These are phyloP conservation scores for Cantharellus cinnabarinus DNA, from an alignment of 768 basidiomycete species.

Conservation along the genomic window DNA sequence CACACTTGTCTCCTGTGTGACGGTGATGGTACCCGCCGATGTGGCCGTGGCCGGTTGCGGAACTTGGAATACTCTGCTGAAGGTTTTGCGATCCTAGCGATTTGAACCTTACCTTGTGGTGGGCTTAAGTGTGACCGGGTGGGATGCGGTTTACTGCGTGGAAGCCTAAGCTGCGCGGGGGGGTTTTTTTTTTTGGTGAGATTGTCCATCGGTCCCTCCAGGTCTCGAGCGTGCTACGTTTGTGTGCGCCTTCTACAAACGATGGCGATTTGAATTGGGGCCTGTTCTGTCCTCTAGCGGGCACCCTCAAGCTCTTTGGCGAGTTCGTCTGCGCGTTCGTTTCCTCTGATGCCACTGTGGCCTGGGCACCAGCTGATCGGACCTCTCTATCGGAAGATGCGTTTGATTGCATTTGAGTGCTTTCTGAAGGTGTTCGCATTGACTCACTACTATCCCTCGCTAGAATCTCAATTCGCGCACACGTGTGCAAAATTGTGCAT, in stretches of 20 bases:
- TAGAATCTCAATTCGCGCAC: constrained; percentile 3
- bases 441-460: not conserved
- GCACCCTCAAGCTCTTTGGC: constrained; percentile 5
- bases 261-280: too few relatives aligned
- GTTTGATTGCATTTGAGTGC: not conserved
- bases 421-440: constrained; percentile 1
- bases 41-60: too few relatives aligned
- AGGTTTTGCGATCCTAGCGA: too few relatives aligned
- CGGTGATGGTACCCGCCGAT: too few relatives aligned
- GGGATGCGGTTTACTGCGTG: not conserved
- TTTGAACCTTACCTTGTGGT: too few relatives aligned
- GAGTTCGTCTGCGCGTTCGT: constrained; percentile 7
- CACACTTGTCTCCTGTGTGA: too few relatives aligned
- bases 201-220: not conserved
- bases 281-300: not conserved
- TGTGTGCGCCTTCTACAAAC: too few relatives aligned
- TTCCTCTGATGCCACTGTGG: too few relatives aligned
- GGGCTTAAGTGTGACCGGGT: too few relatives aligned
- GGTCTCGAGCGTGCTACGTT: not conserved
- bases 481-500: constrained; percentile 2
- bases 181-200: not conserved
- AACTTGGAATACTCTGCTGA: too few relatives aligned
- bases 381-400: not conserved
- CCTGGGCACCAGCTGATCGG: not conserved
- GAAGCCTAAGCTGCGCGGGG: not conserved